Evolutionary conservation across 371 early-diverging fungal species (phyloP).

Genomic region (Apophysomyces ossiformis): DNA sequence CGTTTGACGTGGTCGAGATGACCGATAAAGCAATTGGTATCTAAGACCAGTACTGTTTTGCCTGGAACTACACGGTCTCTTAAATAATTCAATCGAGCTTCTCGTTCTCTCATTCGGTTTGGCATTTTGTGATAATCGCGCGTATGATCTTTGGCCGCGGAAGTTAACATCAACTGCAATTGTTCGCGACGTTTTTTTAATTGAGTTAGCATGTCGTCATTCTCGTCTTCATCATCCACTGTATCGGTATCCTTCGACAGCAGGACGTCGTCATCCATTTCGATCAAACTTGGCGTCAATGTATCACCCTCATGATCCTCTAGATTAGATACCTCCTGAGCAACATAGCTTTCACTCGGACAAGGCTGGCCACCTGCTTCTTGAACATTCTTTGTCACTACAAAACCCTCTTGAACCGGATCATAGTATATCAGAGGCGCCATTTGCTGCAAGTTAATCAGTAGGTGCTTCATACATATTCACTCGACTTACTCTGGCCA

Average conservation of each 20-base stretch:
- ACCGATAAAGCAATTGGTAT: conserved; percentile 71
- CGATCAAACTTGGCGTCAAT: conserved; percentile 26
- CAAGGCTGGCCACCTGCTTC: conserved; percentile 5
- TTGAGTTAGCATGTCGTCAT: conserved; percentile 48
- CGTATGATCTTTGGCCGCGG: conserved; percentile 21
- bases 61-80: conserved; percentile 48
- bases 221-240: conserved; percentile 38
- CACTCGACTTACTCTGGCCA: conserved; percentile 48
- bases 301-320: background rate
- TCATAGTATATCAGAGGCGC: conserved; percentile 37
- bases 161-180: conserved; percentile 35
- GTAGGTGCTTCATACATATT: background rate
- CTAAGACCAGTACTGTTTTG: conserved; percentile 62
- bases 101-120: conserved; percentile 37
- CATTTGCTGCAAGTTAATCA: conserved; percentile 34
- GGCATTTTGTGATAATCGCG: conserved; percentile 27
- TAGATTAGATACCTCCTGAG: background rate
- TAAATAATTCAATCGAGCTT: conserved; percentile 35
- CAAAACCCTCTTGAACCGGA: conserved; percentile 42
- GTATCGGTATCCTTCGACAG: conserved; percentile 35
- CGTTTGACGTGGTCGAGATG: conserved; percentile 59
- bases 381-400: conserved; percentile 20
- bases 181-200: conserved; percentile 49
- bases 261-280: conserved; percentile 50
- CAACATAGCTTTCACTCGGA: background rate